These are phyloP conservation scores for Brasilioporus rufonigricans DNA, from an alignment of 768 basidiomycete genomes.

Conservation along the genomic window DNA sequence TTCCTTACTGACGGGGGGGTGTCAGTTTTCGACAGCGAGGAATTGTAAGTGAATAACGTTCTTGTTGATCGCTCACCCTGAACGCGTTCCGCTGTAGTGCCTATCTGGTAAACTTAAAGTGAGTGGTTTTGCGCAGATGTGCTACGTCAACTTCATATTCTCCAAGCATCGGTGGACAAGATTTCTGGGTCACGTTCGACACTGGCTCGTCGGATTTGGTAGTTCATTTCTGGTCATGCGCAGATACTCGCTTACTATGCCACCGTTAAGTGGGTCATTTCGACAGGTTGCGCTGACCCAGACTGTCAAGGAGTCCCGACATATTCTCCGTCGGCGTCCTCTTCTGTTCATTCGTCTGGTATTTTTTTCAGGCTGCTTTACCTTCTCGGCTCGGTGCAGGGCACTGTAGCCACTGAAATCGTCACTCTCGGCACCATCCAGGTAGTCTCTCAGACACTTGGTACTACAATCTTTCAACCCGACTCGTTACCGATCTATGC, in stretches of 20 bases:
- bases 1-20: conserved; percentile 20
- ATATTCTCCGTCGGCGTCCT: conserved; percentile 36
- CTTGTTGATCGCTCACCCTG: not conserved
- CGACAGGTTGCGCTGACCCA: conserved; percentile 39
- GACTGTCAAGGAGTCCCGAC: conserved; percentile 46
- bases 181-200: conserved; percentile 47
- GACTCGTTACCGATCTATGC: not conserved
- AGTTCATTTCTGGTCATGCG: conserved; percentile 3
- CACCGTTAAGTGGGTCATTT: conserved; percentile 48
- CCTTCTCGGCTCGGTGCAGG: conserved; percentile 51
- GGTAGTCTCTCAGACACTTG: conserved; percentile 48
- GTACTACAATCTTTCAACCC: conserved; percentile 23
- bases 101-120: conserved; percentile 41
- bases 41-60: conserved; percentile 29
- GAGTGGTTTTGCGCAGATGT: conserved; percentile 1
- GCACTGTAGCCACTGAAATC: conserved; percentile 49
- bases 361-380: conserved; percentile 45
- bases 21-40: conserved; percentile 30
- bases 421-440: conserved; percentile 44
- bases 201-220: conserved; percentile 61
- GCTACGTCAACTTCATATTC: conserved; percentile 1
- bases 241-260: conserved; percentile 3
- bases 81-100: conserved; percentile 28
- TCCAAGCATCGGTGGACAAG: conserved; percentile 41
- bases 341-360: conserved; percentile 31